Percentiles rank a stretch among this genome's conserved stretches.
phyloP scores from a whole-genome alignment of 202 grass and related monocot species.

The Dendrocalamus latiflorus region DNA sequence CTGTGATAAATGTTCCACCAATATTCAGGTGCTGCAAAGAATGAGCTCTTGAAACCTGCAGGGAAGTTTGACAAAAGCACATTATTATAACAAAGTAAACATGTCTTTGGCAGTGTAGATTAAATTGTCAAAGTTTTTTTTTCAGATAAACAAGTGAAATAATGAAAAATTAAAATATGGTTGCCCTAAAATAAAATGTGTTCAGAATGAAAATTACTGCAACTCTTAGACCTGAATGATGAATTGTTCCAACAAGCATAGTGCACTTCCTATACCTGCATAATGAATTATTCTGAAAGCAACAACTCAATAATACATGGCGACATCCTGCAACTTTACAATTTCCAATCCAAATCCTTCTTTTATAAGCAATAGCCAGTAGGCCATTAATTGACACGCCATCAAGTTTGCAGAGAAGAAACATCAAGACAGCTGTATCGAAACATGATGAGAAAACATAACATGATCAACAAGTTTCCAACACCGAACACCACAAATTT shows the following conservation, averaged over 20 bases:
- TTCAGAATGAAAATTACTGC: background rate
- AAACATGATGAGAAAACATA: background rate
- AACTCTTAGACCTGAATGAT: background rate
- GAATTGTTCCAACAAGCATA: background rate
- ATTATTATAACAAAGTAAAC: background rate
- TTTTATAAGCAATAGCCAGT: background rate
- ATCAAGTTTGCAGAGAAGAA: background rate
- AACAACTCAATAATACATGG: background rate
- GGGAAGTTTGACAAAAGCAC: background rate
- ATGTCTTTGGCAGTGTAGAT: background rate
- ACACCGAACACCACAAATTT: background rate
- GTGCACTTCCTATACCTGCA: background rate
- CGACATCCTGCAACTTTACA: background rate
- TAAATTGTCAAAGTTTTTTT: background rate
- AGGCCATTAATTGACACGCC: background rate
- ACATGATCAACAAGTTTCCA: background rate
- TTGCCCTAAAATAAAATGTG: background rate
- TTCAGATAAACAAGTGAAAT: background rate
- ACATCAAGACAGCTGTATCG: background rate
- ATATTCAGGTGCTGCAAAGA: slow-evolving; percentile 86
- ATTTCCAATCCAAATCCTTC: background rate
- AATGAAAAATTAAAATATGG: background rate
- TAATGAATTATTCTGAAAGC: background rate
- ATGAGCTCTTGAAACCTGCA: slow-evolving; percentile 78
- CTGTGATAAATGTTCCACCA: slow-evolving; percentile 88